phyloP scores from a whole-genome alignment of 1,139 yeast genomes.

The Hansenula anomala region DNA sequence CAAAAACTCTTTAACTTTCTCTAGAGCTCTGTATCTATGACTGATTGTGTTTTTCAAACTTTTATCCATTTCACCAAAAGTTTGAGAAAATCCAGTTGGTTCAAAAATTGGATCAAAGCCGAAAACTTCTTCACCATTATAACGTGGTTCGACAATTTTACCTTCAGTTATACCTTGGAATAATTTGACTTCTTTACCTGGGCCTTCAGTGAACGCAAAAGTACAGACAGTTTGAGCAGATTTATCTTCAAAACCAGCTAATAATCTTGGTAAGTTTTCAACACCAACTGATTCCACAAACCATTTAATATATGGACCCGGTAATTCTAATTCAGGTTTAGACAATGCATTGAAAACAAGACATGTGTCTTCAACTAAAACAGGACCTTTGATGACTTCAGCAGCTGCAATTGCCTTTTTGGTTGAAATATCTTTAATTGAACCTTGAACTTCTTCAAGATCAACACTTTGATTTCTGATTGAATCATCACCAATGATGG shows the following conservation, averaged over 20 bases:
- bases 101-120: conserved; percentile 95
- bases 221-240: conserved; percentile 88
- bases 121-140: conserved; percentile 68
- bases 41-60: conserved; percentile 71
- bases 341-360: conserved; percentile 77
- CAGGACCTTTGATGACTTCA: conserved; percentile 57
- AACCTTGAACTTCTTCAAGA: conserved; percentile 87
- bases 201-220: conserved; percentile 85
- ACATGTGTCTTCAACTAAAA: conserved; percentile 93
- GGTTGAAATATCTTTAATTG: conserved; percentile 73
- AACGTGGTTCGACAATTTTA: conserved; percentile 57
- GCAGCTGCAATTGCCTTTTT: conserved; percentile 85
- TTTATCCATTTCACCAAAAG: conserved; percentile 92
- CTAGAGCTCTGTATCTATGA: conserved; percentile 83
- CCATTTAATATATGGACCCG: conserved; percentile 95
- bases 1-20: conserved; percentile 60
- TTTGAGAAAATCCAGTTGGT: conserved; percentile 65
- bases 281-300: conserved; percentile 71
- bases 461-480: conserved; percentile 65
- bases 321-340: conserved; percentile 48
- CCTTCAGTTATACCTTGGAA: conserved; percentile 90
- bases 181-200: conserved; percentile 61
- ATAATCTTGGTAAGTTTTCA: conserved; percentile 69
- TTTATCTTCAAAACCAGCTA: conserved; percentile 77
- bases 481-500: conserved; percentile 49